Evolutionary conservation across 306 rosid species (phyloP), one percentile per base, ranked within the genome.

Genomic region (Acacia acuminata): DNA sequence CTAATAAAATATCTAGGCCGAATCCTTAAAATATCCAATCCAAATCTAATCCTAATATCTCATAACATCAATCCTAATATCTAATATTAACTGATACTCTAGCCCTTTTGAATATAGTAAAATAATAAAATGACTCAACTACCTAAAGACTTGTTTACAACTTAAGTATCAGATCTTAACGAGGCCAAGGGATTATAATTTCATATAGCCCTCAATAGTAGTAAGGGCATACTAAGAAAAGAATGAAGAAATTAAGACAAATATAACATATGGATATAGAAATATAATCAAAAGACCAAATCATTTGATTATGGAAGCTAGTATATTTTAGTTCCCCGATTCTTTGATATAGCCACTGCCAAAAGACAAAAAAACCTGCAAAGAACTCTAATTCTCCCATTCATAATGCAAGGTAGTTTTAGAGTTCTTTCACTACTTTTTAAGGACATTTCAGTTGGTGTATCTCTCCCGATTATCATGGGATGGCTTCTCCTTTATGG

Each of bases 321-420:
- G 17, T 74, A 50, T 25, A 71, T 27, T 50, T 76, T 48, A 19
- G 1, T 8, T 5, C 73, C 6, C 36, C 64, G 1, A 9, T 58
- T 58, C 27, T 10, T 22, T 3, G 0, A 9, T 22, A 58, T 58
- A 22, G 15, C 30, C 3, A 56, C 9, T 7, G 27, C 53, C n/a
- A 12, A n/a, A 44, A 15, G 22, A 24, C 13, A 45, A 40, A 81
- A n/a, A 81, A 48, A 51, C 79, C 69, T 38, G 36, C 27, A 20
- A 81, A 80, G 48, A 73, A 34, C 2, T 71, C 27, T 51, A 7
- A 36, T 56, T 74, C 11, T 73, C 66, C 25, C 44, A 44, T 61
- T 83, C 79, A 78, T 73, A 83, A 55, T 24, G 34, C 20, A 47
- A 47, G 53, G 53, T 47, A 47, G 58, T 51, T 16, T 16, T 51